Evolutionary conservation across 306 rosid species (phyloP), one percentile per base, ranked within the genome.

Genomic region (Canavalia gladiata): DNA sequence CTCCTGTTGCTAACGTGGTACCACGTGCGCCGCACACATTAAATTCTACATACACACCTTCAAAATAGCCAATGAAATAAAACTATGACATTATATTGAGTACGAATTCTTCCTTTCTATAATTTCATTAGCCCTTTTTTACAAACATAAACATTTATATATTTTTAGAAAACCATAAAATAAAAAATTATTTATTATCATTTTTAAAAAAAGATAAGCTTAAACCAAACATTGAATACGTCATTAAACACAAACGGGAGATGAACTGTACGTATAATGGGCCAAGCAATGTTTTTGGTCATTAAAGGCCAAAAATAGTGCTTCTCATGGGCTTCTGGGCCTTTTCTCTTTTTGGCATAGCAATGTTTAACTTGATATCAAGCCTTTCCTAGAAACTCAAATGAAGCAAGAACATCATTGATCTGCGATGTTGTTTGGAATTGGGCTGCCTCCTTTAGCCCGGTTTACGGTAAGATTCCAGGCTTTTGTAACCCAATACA

Each of bases 11-110:
- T 67, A 77, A 81, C 92, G 80, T 89, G 87, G 75, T 81, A 73
- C 85, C 93, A 89, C 91, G 87, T 92, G 94, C 80, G 78, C 70
- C 55, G 18, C 75, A 72, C 51, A 45, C 78, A 25, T 52, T 67
- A 54, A 58, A 29, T 51, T 13, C 3, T 52, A 52, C 3, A 4
- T 5, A 13, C 58, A 52, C 58, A 4, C 29, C 58, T 52, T 71
- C 62, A 72, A 52, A 2, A 34, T 54, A 52, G 64, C 65, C 6
- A 54, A 35, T 50, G 13, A 51, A 29, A 50, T 13, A n/a, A 43
- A 42, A 60, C 45, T 62, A 62, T 11, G 25, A 18, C 25, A 37
- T 52, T n/a, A 45, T 47, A 1, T 55, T 37, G 25, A 12, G 6
- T 13, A 0, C 13, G 5, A 11, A 51, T 13, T 51, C 3, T 1